Conservation (phyloP, 2,329 filamentous ascomycete species). For the Stagonosporopsis tanaceti region DNA sequence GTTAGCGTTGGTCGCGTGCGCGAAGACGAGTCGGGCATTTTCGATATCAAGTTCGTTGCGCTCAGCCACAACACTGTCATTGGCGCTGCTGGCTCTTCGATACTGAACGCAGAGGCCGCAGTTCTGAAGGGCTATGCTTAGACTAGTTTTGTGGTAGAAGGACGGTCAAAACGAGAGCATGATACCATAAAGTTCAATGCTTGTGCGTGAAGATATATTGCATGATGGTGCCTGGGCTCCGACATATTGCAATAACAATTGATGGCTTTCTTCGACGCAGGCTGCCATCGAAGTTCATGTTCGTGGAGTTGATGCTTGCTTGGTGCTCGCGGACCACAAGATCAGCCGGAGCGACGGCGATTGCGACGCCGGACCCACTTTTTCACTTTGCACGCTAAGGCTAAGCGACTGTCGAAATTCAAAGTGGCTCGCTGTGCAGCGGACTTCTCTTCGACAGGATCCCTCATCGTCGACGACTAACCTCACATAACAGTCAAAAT, state of each 20-base stretch:
- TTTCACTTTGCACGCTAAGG: slow-evolving; percentile 1
- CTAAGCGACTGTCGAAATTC: slow-evolving; percentile 7
- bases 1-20: slow-evolving; percentile 89
- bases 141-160: neutral
- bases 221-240: neutral
- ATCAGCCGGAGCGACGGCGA: neutral
- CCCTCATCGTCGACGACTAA: slow-evolving; percentile 47
- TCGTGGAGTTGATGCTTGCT: neutral
- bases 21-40: slow-evolving; percentile 86
- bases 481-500: slow-evolving; percentile 61
- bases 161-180: neutral
- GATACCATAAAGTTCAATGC: neutral
- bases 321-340: neutral
- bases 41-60: slow-evolving; percentile 94
- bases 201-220: neutral
- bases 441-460: slow-evolving; percentile 32
- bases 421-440: slow-evolving; percentile 13
- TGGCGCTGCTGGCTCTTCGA: slow-evolving; percentile 93
- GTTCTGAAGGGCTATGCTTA: slow-evolving; percentile 83
- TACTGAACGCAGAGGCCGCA: slow-evolving; percentile 91
- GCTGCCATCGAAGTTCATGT: neutral
- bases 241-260: neutral
- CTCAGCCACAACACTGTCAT: slow-evolving; percentile 93
- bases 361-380: neutral
- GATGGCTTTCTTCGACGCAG: neutral